Conservation (phyloP, 805 yeast species). For the Ogataea saltuana region DNA sequence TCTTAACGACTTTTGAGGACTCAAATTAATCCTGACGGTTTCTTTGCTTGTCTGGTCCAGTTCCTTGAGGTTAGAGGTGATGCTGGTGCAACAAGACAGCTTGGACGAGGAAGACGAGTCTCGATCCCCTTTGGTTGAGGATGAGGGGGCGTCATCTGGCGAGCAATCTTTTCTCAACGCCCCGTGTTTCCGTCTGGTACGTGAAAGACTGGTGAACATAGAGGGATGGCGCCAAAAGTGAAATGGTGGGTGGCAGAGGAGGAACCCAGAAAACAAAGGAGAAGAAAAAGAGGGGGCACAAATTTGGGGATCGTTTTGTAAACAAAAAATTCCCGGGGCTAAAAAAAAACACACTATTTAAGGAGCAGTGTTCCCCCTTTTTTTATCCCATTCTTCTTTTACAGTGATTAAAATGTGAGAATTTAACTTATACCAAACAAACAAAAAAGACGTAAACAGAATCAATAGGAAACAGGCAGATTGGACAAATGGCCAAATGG, state of each 20-base stretch:
- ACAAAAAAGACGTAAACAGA: too few species aligned
- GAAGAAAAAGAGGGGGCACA: background rate
- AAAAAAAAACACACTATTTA: background rate
- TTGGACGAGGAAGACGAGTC: constrained; percentile 16
- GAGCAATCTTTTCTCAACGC: constrained; percentile 3
- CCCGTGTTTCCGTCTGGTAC: constrained; percentile 9
- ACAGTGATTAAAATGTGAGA: too few species aligned
- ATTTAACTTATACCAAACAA: too few species aligned
- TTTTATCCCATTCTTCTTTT: too few species aligned
- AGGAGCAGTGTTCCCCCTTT: too few species aligned
- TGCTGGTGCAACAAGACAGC: constrained; percentile 14
- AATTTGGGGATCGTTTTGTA: background rate
- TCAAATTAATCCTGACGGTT: constrained; percentile 8
- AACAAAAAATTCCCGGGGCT: background rate
- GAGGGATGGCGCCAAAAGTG: background rate
- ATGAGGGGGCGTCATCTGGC: constrained; percentile 7
- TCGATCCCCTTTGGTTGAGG: constrained; percentile 11
- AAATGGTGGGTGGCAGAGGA: background rate
- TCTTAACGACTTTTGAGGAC: background rate
- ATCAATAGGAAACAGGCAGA: background rate
- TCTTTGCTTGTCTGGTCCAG: constrained; percentile 16
- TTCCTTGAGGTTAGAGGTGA: constrained; percentile 20
- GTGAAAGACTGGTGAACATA: constrained; percentile 15
- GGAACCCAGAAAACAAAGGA: background rate
- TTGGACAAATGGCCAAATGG: too few species aligned